phyloP scores from a whole-genome alignment of 768 basidiomycete genomes.

The Hygrophorus russula region DNA sequence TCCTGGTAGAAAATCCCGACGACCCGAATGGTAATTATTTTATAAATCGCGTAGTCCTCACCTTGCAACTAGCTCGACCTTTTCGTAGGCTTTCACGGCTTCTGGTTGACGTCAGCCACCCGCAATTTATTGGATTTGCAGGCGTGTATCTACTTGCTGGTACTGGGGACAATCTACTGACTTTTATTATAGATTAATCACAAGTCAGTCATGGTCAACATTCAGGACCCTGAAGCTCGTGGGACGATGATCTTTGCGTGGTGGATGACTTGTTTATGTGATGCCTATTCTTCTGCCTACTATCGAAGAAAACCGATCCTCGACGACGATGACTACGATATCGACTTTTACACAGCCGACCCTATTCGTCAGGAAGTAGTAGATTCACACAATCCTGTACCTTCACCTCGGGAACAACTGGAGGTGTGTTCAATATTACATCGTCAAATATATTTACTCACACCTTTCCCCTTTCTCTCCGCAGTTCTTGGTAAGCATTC shows the following conservation, averaged over 20 bases:
- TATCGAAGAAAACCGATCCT: slow-evolving; percentile 78
- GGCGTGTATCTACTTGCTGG: slow-evolving; percentile 26
- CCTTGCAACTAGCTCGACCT: slow-evolving; percentile 11
- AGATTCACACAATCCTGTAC: slow-evolving; percentile 26
- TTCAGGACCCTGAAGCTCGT: slow-evolving; percentile 62
- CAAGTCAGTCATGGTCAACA: slow-evolving; percentile 64
- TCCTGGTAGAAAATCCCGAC: slow-evolving; percentile 52
- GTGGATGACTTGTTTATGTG: slow-evolving; percentile 86
- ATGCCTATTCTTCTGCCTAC: slow-evolving; percentile 76
- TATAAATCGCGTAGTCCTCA: slow-evolving; percentile 7
- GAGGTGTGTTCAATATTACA: slow-evolving; percentile 37
- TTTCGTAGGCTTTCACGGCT: slow-evolving; percentile 64
- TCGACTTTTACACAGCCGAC: slow-evolving; percentile 77
- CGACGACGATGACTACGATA: slow-evolving; percentile 85
- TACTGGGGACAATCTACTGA: neutral
- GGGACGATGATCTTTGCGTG: slow-evolving; percentile 87
- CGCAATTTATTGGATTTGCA: slow-evolving; percentile 71
- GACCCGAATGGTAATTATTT: slow-evolving; percentile 50
- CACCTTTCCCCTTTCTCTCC: slow-evolving; percentile 7
- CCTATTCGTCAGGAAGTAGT: slow-evolving; percentile 37
- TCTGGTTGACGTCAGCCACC: slow-evolving; percentile 73
- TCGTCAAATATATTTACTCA: slow-evolving; percentile 6
- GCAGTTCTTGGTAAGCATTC: slow-evolving; percentile 55
- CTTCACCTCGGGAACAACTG: slow-evolving; percentile 68
- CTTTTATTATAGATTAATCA: slow-evolving; percentile 59